Conservation (phyloP, 73 alveolate genomes). For the Paramecium primaurelia region DNA sequence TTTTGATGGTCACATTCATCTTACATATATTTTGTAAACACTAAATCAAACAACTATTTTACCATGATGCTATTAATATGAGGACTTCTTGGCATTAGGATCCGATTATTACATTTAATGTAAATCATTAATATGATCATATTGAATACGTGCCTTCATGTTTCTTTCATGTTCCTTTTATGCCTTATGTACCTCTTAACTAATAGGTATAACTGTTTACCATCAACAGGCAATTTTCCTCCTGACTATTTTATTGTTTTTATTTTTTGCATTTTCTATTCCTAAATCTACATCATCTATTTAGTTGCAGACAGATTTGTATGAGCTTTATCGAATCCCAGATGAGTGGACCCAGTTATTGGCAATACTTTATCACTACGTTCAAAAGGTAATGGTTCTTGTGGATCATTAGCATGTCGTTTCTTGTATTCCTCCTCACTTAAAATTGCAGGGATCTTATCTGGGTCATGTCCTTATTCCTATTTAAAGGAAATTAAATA, state of each 20-base stretch:
- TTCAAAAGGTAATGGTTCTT: conserved; percentile 58
- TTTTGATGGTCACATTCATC: conserved; percentile 60
- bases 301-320: conserved; percentile 46
- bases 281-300: conserved; percentile 48
- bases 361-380: conserved; percentile 50
- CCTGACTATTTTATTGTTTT: conserved; percentile 44
- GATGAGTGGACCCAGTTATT: conserved; percentile 56
- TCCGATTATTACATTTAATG: conserved; percentile 19
- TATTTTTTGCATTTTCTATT: conserved; percentile 47
- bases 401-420: conserved; percentile 54
- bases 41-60: not conserved
- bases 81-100: conserved; percentile 44
- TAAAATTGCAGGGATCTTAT: conserved; percentile 12
- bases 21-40: conserved; percentile 55
- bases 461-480: conserved; percentile 64
- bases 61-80: conserved; percentile 44
- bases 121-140: conserved; percentile 61
- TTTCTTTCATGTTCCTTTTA: conserved; percentile 51
- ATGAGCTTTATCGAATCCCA: conserved; percentile 63
- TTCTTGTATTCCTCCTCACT: conserved; percentile 40
- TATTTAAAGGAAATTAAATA: not conserved
- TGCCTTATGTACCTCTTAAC: conserved; percentile 40
- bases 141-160: conserved; percentile 54
- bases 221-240: conserved; percentile 46
- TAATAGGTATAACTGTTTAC: not conserved